These are phyloP conservation scores for Ensete glaucum DNA, from an alignment of 176 grass and related monocot species.

Conservation along the genomic window DNA sequence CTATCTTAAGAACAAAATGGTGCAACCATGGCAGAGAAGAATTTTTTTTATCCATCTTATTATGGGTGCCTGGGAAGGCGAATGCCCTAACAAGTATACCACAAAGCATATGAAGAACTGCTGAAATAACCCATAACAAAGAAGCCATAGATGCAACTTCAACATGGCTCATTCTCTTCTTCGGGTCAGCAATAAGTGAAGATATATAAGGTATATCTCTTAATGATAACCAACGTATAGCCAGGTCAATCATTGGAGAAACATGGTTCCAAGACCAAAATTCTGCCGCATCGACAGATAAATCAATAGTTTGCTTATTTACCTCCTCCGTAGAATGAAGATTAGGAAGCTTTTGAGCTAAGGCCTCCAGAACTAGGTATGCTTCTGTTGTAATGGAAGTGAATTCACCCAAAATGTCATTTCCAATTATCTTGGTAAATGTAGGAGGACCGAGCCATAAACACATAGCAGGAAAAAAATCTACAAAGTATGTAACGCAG, in stretches of 20 bases:
- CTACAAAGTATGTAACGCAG: conserved; percentile 57
- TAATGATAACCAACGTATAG: conserved; percentile 52
- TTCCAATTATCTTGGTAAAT: conserved; percentile 53
- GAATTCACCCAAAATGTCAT: conserved; percentile 57
- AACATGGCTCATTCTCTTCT: conserved; percentile 18
- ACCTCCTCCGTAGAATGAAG: conserved; percentile 57
- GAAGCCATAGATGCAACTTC: conserved; percentile 23
- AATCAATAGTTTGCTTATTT: conserved; percentile 24
- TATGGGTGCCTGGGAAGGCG: conserved; percentile 25
- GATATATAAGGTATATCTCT: conserved; percentile 40
- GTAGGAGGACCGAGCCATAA: conserved; percentile 55
- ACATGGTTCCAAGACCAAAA: conserved; percentile 75
- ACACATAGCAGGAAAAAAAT: conserved; percentile 77
- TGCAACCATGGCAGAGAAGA: conserved; percentile 57
- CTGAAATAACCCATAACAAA: conserved; percentile 71
- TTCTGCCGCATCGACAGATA: conserved; percentile 28
- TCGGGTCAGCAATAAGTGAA: conserved; percentile 27
- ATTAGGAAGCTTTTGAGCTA: conserved; percentile 62
- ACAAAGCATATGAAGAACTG: conserved; percentile 73
- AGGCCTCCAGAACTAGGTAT: conserved; percentile 65
- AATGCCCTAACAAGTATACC: conserved; percentile 53
- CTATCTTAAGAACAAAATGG: conserved; percentile 86
- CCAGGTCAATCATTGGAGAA: conserved; percentile 69
- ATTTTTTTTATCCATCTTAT: conserved; percentile 22
- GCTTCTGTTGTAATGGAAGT: conserved; percentile 67